A percentile compares a stretch with the other conserved stretches of the same genome.
phyloP scores from a whole-genome alignment of 352 stramenopile genomes.

The Phytophthora fragariae region DNA sequence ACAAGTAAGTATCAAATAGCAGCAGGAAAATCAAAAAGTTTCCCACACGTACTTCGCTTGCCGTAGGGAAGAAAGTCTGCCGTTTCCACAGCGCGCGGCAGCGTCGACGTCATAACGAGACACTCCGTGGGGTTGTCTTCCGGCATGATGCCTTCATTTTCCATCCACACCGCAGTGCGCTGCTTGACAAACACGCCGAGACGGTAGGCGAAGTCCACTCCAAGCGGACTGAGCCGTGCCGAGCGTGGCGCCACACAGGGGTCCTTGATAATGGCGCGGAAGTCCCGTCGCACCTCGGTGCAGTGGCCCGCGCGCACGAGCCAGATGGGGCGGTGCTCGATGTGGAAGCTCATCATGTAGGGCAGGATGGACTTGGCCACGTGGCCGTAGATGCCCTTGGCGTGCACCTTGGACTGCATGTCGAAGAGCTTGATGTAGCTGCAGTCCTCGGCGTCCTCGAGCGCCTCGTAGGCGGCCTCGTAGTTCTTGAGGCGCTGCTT shows the following conservation, averaged over 20 bases:
- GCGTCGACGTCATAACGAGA: slow-evolving; percentile 81
- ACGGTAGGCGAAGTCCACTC: slow-evolving; percentile 92
- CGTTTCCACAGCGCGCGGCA: slow-evolving; percentile 83
- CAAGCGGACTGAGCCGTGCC: slow-evolving; percentile 89
- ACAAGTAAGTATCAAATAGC: slow-evolving; percentile 11
- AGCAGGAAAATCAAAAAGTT: background rate
- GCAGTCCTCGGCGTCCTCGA: slow-evolving; percentile 86
- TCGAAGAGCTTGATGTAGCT: slow-evolving; percentile 94
- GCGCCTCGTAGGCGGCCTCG: slow-evolving; percentile 85
- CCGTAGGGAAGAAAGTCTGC: slow-evolving; percentile 61
- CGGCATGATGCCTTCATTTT: slow-evolving; percentile 45
- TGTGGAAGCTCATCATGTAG: slow-evolving; percentile 96
- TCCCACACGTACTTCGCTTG: slow-evolving; percentile 50
- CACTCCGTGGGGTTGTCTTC: slow-evolving; percentile 60
- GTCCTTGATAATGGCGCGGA: slow-evolving; percentile 72
- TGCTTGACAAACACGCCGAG: slow-evolving; percentile 94
- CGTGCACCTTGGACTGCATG: slow-evolving; percentile 88
- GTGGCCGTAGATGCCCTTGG: slow-evolving; percentile 88
- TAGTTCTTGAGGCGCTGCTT: slow-evolving; percentile 90
- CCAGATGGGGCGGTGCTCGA: slow-evolving; percentile 93
- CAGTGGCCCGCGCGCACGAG: slow-evolving; percentile 92
- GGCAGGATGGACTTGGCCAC: slow-evolving; percentile 93
- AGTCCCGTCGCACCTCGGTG: slow-evolving; percentile 73
- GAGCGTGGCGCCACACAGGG: slow-evolving; percentile 78
- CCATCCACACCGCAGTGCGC: slow-evolving; percentile 61